These are phyloP conservation scores for Poterioochromonas sp. DNA, from an alignment of 352 stramenopile genomes.

Conservation along the genomic window DNA sequence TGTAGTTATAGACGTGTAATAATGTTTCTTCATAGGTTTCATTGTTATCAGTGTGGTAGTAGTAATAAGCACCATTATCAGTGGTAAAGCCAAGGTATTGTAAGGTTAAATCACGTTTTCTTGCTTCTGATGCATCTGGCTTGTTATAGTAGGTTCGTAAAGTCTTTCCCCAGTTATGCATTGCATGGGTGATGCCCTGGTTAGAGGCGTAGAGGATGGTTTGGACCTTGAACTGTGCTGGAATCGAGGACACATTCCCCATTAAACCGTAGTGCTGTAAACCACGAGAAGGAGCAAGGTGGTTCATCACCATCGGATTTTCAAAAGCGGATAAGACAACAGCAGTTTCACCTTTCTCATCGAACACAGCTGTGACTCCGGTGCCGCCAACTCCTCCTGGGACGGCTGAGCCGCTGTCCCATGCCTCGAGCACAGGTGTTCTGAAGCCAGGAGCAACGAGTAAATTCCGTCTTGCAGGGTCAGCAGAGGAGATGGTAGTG, in stretches of 20 bases:
- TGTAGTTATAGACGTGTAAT: neutral
- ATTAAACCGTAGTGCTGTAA: neutral
- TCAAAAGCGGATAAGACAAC: neutral
- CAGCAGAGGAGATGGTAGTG: neutral
- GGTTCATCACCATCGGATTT: neutral
- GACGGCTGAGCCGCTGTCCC: neutral
- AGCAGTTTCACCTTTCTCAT: neutral
- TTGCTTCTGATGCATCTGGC: neutral
- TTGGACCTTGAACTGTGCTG: neutral
- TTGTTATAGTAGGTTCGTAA: neutral
- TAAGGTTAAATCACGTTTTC: neutral
- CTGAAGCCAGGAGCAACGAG: neutral
- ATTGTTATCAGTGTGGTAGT: neutral
- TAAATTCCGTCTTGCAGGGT: neutral
- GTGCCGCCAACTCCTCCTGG: neutral
- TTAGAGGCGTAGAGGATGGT: neutral
- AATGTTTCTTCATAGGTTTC: neutral
- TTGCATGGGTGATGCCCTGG: neutral
- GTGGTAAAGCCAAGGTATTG: neutral
- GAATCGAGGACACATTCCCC: neutral
- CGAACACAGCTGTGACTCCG: neutral
- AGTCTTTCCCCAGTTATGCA: neutral
- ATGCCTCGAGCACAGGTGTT: neutral
- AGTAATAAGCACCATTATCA: neutral
- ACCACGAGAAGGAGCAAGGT: neutral